Percentiles rank a stretch among this genome's conserved stretches.
These are phyloP conservation scores for Allodekkera sacchari DNA, from an alignment of 805 yeast genomes.

Conservation along the genomic window DNA sequence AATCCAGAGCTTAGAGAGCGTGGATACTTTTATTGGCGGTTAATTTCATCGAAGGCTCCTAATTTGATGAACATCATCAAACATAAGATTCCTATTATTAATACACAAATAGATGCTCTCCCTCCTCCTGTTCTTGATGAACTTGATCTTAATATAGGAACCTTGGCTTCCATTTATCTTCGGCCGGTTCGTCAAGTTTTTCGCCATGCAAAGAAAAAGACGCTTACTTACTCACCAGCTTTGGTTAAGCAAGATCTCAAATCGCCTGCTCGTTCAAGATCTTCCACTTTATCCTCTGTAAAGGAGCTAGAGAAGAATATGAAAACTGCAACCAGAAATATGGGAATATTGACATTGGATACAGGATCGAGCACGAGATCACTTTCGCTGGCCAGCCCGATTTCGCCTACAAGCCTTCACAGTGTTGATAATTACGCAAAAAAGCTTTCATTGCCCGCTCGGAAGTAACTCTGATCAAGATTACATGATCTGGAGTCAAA, in stretches of 20 bases:
- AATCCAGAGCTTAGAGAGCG: conserved; percentile 85
- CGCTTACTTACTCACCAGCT: conserved; percentile 43
- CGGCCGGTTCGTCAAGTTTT: conserved; percentile 81
- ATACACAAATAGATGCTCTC: conserved; percentile 57
- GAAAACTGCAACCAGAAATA: background rate
- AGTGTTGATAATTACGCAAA: too few relatives aligned
- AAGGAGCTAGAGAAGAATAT: background rate
- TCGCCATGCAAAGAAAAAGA: conserved; percentile 47
- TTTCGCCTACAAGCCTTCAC: too few relatives aligned
- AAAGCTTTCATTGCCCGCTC: too few relatives aligned
- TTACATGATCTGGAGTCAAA: too few relatives aligned
- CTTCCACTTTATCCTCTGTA: conserved; percentile 1
- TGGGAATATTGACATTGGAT: background rate
- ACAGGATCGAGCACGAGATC: background rate
- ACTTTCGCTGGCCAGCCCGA: too few relatives aligned
- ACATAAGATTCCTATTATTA: conserved; percentile 53
- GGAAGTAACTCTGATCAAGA: too few relatives aligned
- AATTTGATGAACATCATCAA: conserved; percentile 44
- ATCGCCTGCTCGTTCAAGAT: conserved; percentile 4
- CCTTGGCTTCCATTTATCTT: conserved; percentile 74
- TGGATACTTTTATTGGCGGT: conserved; percentile 79
- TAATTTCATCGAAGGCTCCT: conserved; percentile 45
- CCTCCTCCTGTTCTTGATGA: conserved; percentile 71
- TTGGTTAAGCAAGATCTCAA: conserved; percentile 14
- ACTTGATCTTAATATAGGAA: conserved; percentile 71